phyloP scores from a whole-genome alignment of 768 basidiomycete species.

The Phlebiopsis gigantea region DNA sequence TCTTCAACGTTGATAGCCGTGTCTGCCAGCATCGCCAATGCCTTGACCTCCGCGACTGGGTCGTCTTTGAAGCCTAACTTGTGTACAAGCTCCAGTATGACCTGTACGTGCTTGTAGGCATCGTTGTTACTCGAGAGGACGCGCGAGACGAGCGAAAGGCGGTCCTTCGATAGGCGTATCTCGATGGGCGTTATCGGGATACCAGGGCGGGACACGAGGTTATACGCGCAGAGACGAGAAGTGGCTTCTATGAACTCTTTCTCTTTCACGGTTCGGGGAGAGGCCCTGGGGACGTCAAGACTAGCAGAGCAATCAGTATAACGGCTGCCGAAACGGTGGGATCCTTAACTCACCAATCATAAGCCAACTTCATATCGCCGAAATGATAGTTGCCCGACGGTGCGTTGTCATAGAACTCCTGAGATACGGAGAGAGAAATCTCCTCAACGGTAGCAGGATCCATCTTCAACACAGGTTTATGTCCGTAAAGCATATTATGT shows the following conservation, averaged over 20 bases:
- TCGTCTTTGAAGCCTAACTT: slow-evolving; percentile 82
- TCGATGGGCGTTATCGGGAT: slow-evolving; percentile 85
- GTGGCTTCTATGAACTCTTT: slow-evolving; percentile 97
- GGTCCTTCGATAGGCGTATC: slow-evolving; percentile 87
- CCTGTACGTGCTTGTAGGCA: slow-evolving; percentile 88
- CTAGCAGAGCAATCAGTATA: slow-evolving; percentile 34
- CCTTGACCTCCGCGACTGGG: slow-evolving; percentile 70
- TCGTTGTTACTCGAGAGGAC: slow-evolving; percentile 82
- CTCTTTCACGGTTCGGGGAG: slow-evolving; percentile 60
- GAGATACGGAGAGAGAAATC: slow-evolving; percentile 73
- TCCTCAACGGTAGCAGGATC: slow-evolving; percentile 55
- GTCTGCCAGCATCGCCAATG: slow-evolving; percentile 86
- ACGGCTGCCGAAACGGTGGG: not conserved
- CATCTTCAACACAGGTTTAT: slow-evolving; percentile 30
- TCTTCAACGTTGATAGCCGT: slow-evolving; percentile 83
- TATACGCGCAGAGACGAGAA: slow-evolving; percentile 90
- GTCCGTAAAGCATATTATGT: slow-evolving; percentile 49
- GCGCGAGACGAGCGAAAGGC: slow-evolving; percentile 79
- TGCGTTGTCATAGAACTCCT: slow-evolving; percentile 95
- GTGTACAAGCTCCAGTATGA: slow-evolving; percentile 83
- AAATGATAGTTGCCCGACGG: slow-evolving; percentile 85
- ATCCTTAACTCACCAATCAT: slow-evolving; percentile 68
- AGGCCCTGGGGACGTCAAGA: slow-evolving; percentile 64
- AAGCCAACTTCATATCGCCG: slow-evolving; percentile 96
- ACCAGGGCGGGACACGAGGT: slow-evolving; percentile 68